Conservation (phyloP, 768 basidiomycete species). For the Kwoniella sp. region DNA sequence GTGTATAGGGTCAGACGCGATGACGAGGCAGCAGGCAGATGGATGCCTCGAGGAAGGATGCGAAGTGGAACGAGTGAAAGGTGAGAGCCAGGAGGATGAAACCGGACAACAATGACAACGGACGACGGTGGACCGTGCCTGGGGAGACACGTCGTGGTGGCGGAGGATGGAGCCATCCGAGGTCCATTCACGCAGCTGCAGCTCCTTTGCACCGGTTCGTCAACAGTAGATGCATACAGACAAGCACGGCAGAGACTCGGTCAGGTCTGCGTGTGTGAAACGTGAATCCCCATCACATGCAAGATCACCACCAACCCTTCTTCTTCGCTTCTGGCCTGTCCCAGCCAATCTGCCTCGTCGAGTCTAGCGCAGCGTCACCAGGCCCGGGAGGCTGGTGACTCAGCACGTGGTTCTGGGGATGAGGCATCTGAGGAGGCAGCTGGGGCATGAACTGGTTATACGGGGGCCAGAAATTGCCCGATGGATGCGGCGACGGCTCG, state of each 20-base stretch:
- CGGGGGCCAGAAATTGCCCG: conserved; percentile 9
- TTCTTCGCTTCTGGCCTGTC: conserved; percentile 17
- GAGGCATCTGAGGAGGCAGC: conserved; percentile 15
- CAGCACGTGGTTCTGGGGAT: conserved; percentile 11
- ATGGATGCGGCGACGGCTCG: background rate
- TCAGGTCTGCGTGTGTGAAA: background rate
- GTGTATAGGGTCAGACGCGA: background rate
- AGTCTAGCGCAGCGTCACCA: background rate
- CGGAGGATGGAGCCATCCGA: too few relatives aligned
- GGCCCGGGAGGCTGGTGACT: background rate
- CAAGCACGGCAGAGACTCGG: background rate
- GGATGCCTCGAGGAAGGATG: background rate
- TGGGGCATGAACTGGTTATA: conserved; percentile 17
- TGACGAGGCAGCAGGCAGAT: background rate
- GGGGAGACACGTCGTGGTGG: too few relatives aligned
- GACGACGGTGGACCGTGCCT: too few relatives aligned
- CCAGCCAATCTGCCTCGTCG: conserved; percentile 22
- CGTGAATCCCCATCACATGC: background rate
- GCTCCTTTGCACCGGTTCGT: too few relatives aligned
- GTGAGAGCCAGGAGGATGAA: background rate
- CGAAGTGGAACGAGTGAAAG: background rate
- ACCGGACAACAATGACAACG: background rate
- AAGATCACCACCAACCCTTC: conserved; percentile 26
- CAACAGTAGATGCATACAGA: conserved; percentile 17
- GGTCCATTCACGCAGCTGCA: too few relatives aligned